Percentiles rank a stretch among this genome's conserved stretches.
These are phyloP conservation scores for Starmerella stigmatis DNA, from an alignment of 805 yeast species.

Conservation along the genomic window DNA sequence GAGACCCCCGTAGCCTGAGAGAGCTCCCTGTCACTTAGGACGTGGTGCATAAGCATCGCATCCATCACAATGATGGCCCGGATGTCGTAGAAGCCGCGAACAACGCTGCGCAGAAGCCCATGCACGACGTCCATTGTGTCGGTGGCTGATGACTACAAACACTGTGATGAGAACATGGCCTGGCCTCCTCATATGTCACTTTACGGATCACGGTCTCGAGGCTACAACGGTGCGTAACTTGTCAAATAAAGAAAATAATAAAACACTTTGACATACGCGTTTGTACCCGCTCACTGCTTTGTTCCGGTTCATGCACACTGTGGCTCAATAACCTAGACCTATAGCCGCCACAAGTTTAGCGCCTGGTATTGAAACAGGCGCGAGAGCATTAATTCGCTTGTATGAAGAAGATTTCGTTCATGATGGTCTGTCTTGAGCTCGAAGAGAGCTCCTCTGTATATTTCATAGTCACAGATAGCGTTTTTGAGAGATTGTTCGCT, in stretches of 20 bases:
- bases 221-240: too few species aligned
- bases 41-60: conserved; percentile 78
- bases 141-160: background rate
- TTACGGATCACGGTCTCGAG: too few species aligned
- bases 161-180: too few species aligned
- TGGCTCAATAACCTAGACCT: background rate
- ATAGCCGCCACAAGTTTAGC: background rate
- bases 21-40: conserved; percentile 85
- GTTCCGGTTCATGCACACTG: background rate
- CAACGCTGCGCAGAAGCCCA: conserved; percentile 61
- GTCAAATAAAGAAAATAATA: too few species aligned
- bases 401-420: background rate
- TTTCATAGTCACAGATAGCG: too few species aligned
- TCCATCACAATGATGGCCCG: conserved; percentile 78
- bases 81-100: conserved; percentile 76
- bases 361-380: too few species aligned
- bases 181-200: too few species aligned
- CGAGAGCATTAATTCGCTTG: background rate
- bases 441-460: too few species aligned
- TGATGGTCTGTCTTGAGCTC: too few species aligned
- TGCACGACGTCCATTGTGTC: conserved; percentile 33
- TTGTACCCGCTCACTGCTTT: background rate
- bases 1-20: conserved; percentile 70
- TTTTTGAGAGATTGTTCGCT: too few species aligned
- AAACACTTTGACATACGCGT: too few species aligned